Conservation (phyloP, 257 asterid genomes). For the Leptodermis oblonga region DNA sequence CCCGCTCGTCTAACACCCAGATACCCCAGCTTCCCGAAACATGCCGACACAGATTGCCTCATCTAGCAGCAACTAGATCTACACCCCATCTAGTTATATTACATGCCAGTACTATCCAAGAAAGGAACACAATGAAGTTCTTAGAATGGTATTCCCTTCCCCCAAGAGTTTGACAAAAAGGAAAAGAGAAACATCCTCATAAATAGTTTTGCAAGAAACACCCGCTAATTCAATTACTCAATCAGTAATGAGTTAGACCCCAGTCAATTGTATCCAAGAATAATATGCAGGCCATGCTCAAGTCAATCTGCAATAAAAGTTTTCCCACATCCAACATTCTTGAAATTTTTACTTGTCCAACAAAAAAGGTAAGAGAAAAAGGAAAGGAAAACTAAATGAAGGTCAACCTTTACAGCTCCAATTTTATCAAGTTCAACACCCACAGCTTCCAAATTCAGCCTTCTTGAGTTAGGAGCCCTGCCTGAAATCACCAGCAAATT, state of each 20-base stretch:
- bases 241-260: neutral
- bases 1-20: neutral
- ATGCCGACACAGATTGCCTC: neutral
- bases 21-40: neutral
- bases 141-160: neutral
- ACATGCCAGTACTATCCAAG: neutral
- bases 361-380: conserved; percentile 11
- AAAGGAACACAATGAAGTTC: neutral
- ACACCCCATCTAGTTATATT: neutral
- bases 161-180: neutral
- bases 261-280: neutral
- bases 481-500: conserved; percentile 41
- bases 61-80: neutral
- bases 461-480: conserved; percentile 81
- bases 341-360: neutral
- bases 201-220: neutral
- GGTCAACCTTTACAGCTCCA: conserved; percentile 72
- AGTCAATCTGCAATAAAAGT: neutral
- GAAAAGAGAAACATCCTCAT: neutral
- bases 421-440: conserved; percentile 70
- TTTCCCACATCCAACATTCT: neutral
- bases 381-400: conserved; percentile 11
- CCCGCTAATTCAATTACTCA: neutral
- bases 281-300: neutral
- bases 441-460: conserved; percentile 80